These are phyloP conservation scores for Beauveria australis DNA, from an alignment of 2,329 filamentous ascomycete species.

Conservation along the genomic window DNA sequence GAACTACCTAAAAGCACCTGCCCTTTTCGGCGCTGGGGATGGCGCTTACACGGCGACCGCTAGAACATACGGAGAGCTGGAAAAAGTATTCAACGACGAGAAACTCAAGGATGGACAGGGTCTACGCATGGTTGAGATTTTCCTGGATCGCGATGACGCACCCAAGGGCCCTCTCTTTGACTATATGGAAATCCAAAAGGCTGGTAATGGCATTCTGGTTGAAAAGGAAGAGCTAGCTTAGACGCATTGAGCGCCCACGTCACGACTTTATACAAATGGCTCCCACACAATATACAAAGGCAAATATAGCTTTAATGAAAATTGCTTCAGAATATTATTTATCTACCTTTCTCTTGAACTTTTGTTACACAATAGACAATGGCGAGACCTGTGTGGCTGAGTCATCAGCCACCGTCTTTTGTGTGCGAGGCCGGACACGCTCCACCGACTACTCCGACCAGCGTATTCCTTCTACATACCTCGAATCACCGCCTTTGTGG, in stretches of 20 bases:
- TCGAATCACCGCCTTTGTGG: background rate
- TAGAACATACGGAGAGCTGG: slow-evolving; percentile 37
- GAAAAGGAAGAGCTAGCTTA: slow-evolving; percentile 5
- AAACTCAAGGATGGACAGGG: slow-evolving; percentile 16
- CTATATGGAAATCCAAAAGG: slow-evolving; percentile 13
- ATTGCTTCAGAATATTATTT: background rate
- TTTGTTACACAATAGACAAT: too few relatives aligned
- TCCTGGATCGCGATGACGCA: slow-evolving; percentile 25
- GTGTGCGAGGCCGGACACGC: background rate
- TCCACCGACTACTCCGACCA: slow-evolving; percentile 5
- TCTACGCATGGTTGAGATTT: slow-evolving; percentile 25
- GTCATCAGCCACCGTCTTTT: background rate
- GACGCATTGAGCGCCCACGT: background rate
- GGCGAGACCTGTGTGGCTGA: background rate
- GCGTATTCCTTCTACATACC: background rate
- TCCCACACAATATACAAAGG: background rate
- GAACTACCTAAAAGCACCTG: slow-evolving; percentile 40
- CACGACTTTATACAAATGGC: background rate
- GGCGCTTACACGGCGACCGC: slow-evolving; percentile 31
- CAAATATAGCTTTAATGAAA: background rate
- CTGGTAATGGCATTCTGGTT: slow-evolving; percentile 4
- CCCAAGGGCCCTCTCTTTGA: slow-evolving; percentile 17
- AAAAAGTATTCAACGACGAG: slow-evolving; percentile 22
- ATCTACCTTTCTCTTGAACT: too few relatives aligned
- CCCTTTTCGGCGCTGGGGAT: slow-evolving; percentile 38